Evolutionary conservation across 805 yeast species (phyloP).

Genomic region (Yamadazyma olivae): DNA sequence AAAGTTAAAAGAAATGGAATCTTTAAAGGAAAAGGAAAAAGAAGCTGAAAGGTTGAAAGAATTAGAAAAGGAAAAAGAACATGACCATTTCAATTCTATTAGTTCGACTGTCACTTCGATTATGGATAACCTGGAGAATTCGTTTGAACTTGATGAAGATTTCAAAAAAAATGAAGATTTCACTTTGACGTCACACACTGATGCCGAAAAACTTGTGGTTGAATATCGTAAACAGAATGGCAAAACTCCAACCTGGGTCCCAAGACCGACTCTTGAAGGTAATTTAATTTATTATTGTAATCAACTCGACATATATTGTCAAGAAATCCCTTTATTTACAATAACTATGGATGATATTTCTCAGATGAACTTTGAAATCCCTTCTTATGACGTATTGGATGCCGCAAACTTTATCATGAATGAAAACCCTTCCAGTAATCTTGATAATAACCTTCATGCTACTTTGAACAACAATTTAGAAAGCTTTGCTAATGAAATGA

Average conservation of each 20-base stretch:
- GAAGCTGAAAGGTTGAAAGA: background rate
- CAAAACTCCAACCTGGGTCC: conserved; percentile 50
- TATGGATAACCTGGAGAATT: conserved; percentile 2
- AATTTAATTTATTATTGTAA: conserved; percentile 58
- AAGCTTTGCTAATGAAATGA: background rate
- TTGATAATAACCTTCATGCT: background rate
- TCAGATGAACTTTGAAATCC: conserved; percentile 19
- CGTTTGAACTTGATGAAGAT: background rate
- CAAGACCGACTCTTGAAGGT: conserved; percentile 54
- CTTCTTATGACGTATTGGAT: conserved; percentile 13
- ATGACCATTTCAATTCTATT: conserved; percentile 6
- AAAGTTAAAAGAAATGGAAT: background rate
- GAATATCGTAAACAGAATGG: conserved; percentile 18
- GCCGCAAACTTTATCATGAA: background rate
- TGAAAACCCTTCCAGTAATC: background rate
- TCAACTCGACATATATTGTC: conserved; percentile 57
- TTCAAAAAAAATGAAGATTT: conserved; percentile 1
- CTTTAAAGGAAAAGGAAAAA: background rate
- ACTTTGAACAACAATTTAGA: background rate
- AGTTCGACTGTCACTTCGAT: conserved; percentile 6
- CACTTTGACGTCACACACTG: conserved; percentile 16
- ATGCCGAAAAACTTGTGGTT: conserved; percentile 27
- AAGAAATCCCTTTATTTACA: conserved; percentile 51
- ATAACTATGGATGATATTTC: conserved; percentile 17
- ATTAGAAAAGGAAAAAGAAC: conserved; percentile 1